These are phyloP conservation scores for Ophiocordyceps camponoti-leonardi DNA, from an alignment of 2,329 filamentous ascomycete species.

Conservation along the genomic window DNA sequence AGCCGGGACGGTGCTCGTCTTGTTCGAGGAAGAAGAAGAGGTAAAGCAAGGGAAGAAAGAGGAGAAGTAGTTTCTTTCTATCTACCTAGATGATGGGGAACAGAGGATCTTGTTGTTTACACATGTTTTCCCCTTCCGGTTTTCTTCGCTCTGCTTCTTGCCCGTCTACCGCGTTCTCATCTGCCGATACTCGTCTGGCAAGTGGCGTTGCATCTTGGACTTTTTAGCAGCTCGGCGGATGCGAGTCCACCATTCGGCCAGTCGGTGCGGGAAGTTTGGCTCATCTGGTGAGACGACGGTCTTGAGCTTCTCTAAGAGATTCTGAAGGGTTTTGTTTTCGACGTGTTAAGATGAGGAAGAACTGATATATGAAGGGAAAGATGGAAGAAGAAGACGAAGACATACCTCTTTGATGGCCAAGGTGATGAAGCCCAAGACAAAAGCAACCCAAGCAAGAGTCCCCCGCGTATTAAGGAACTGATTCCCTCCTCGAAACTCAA, in stretches of 20 bases:
- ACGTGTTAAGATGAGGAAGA: background rate
- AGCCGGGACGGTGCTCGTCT: constrained; percentile 55
- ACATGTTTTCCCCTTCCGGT: background rate
- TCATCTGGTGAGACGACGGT: constrained; percentile 10
- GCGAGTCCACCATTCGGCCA: constrained; percentile 17
- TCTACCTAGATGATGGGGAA: background rate
- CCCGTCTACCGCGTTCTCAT: constrained; percentile 11
- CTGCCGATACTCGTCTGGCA: constrained; percentile 15
- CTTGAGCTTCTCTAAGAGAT: constrained; percentile 13
- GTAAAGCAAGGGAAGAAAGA: background rate
- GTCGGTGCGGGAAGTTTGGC: constrained; percentile 11
- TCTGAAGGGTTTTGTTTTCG: constrained; percentile 6
- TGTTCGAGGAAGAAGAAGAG: constrained; percentile 41
- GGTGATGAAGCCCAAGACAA: constrained; percentile 20
- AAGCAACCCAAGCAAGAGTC: constrained; percentile 20
- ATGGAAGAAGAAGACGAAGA: background rate
- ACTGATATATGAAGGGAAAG: no score
- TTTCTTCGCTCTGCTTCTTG: background rate
- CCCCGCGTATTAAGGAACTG: constrained; percentile 20
- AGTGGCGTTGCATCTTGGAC: constrained; percentile 15
- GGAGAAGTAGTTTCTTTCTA: background rate
- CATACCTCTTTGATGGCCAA: constrained; percentile 17
- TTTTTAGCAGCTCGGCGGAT: constrained; percentile 17
- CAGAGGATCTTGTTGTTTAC: background rate
- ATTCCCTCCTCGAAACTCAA: constrained; percentile 22